Percentiles rank a stretch among this genome's conserved stretches.
These are phyloP conservation scores for Erucastrum elatum DNA, from an alignment of 345 rosid genomes.

Conservation along the genomic window DNA sequence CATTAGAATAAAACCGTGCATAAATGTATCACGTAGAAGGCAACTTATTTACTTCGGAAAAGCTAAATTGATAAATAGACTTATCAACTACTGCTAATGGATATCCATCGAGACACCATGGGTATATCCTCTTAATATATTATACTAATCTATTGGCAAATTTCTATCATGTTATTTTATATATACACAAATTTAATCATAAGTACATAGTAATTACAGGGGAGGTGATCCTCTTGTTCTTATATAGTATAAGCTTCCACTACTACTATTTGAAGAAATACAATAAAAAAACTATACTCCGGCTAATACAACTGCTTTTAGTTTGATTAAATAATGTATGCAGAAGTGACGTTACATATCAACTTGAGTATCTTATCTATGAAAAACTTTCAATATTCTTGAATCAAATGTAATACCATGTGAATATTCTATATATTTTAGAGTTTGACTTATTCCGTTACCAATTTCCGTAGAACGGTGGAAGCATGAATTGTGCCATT, in stretches of 20 bases:
- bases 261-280: not conserved
- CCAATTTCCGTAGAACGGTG: conserved; percentile 18
- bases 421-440: not conserved
- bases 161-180: not conserved
- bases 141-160: not conserved
- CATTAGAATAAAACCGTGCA: not conserved
- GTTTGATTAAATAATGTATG: conserved; percentile 2
- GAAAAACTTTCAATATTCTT: not conserved
- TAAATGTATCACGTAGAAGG: not conserved
- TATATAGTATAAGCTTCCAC: not conserved
- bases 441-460: conserved; percentile 31
- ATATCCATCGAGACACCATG: conserved; percentile 15
- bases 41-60: conserved; percentile 21
- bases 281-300: not conserved
- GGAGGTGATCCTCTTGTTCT: not conserved
- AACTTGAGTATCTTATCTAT: conserved; percentile 24
- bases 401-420: conserved; percentile 2
- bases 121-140: conserved; percentile 15
- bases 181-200: not conserved
- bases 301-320: not conserved
- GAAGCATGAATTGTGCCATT: conserved; percentile 37
- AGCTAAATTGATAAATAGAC: conserved; percentile 11
- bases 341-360: not conserved
- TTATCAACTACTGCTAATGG: conserved; percentile 25
- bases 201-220: not conserved